These are phyloP conservation scores for Microsporum canis DNA, from an alignment of 2,329 filamentous ascomycete genomes.

Conservation along the genomic window DNA sequence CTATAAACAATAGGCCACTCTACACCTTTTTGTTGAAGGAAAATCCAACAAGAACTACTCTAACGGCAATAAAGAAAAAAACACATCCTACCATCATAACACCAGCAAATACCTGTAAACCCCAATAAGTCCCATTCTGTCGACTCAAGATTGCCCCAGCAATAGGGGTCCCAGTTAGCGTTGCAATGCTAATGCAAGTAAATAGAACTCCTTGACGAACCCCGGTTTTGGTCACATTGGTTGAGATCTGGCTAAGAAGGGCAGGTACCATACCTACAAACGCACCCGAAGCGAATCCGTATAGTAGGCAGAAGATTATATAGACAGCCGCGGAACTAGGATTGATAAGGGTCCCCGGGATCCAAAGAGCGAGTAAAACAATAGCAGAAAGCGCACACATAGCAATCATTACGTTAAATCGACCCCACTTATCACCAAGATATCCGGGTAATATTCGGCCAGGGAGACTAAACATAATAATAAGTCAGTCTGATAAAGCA, in stretches of 20 bases:
- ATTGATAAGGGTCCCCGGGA: conserved; percentile 26
- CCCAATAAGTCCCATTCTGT: conserved; percentile 42
- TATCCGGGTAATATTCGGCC: conserved; percentile 46
- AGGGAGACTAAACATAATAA: conserved; percentile 31
- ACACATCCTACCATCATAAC: conserved; percentile 39
- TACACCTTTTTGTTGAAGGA: neutral
- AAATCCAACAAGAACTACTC: conserved; percentile 17
- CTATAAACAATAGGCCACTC: neutral
- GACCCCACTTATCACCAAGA: conserved; percentile 44
- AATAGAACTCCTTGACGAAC: conserved; percentile 55
- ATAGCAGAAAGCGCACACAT: conserved; percentile 38
- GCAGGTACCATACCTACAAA: conserved; percentile 54
- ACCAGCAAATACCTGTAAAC: conserved; percentile 56
- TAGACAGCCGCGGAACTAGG: conserved; percentile 35
- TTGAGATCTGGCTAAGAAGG: conserved; percentile 56
- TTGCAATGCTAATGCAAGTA: conserved; percentile 50
- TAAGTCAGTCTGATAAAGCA: neutral
- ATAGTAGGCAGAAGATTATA: conserved; percentile 53
- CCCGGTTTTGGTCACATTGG: conserved; percentile 56
- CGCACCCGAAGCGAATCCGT: conserved; percentile 57
- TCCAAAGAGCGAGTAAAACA: conserved; percentile 45
- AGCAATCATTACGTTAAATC: conserved; percentile 44
- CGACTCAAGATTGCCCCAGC: conserved; percentile 47
- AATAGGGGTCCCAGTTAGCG: conserved; percentile 56
- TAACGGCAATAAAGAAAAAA: conserved; percentile 27